Evolutionary conservation across 345 rosid species (phyloP).

Genomic region (Aethionema arabicum): DNA sequence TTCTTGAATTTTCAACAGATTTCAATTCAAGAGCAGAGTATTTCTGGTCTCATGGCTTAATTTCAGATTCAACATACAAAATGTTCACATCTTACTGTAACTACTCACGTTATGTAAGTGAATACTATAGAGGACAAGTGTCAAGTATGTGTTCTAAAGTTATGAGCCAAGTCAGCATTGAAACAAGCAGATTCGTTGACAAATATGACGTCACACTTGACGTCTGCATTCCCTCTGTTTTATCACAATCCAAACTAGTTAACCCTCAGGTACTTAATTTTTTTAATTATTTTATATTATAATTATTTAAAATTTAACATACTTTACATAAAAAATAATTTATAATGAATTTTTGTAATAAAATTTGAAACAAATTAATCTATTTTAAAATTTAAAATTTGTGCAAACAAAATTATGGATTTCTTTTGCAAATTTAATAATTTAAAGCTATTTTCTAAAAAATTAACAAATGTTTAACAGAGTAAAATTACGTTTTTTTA

Average conservation of each 20-base stretch:
- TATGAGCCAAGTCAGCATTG: slow-evolving; percentile 74
- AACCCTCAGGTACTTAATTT: slow-evolving; percentile 56
- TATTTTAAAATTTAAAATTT: too few species aligned
- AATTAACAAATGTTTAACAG: too few species aligned
- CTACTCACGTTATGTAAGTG: slow-evolving; percentile 85
- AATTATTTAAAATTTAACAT: too few species aligned
- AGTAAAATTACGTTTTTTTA: too few species aligned
- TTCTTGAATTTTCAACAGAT: slow-evolving; percentile 80
- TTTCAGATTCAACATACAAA: slow-evolving; percentile 84
- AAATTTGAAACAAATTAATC: too few species aligned
- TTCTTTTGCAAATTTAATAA: too few species aligned
- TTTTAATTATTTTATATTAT: too few species aligned
- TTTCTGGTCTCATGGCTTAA: slow-evolving; percentile 97
- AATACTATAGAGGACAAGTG: slow-evolving; percentile 72
- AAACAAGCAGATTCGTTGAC: slow-evolving; percentile 89
- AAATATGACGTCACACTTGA: slow-evolving; percentile 97
- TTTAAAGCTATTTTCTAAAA: too few species aligned
- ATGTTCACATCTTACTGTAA: slow-evolving; percentile 86
- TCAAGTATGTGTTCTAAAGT: slow-evolving; percentile 76
- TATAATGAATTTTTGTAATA: too few species aligned
- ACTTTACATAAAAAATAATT: too few species aligned
- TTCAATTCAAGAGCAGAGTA: slow-evolving; percentile 93
- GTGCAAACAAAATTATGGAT: too few species aligned
- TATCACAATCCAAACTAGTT: slow-evolving; percentile 72
- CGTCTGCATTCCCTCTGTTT: slow-evolving; percentile 77